phyloP scores from a whole-genome alignment of 192 early-diverging fungal genomes.

The Backusella macrospora region DNA sequence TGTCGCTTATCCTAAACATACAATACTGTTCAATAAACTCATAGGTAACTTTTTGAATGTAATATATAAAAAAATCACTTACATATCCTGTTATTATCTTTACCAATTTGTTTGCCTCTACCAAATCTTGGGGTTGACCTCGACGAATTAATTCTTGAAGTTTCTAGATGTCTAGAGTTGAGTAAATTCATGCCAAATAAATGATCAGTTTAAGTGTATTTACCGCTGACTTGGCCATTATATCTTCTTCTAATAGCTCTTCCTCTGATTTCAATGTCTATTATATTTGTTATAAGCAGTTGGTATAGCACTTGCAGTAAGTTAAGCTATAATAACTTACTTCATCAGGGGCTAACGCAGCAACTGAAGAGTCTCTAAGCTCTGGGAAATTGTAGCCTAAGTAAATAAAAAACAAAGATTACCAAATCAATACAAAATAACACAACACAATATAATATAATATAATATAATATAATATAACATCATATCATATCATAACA shows the following conservation, averaged over 20 bases:
- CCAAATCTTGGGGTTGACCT: slow-evolving; percentile 89
- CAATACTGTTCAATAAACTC: not conserved
- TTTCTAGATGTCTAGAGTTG: slow-evolving; percentile 57
- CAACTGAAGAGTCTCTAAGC: slow-evolving; percentile 56
- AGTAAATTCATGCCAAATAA: slow-evolving; percentile 2
- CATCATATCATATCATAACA: not conserved
- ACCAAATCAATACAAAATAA: not conserved
- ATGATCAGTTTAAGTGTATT: slow-evolving; percentile 21
- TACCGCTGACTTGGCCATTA: slow-evolving; percentile 78
- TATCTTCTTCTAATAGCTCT: slow-evolving; percentile 94
- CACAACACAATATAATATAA: not conserved
- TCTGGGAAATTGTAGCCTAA: slow-evolving; percentile 77
- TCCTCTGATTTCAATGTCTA: slow-evolving; percentile 85
- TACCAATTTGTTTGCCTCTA: slow-evolving; percentile 96
- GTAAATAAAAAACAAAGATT: not conserved
- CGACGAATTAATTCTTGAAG: slow-evolving; percentile 94
- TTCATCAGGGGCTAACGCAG: slow-evolving; percentile 59
- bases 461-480: not conserved
- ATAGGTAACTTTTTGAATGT: not conserved
- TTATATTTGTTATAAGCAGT: not conserved
- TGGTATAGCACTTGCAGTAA: not conserved
- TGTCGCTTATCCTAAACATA: slow-evolving; percentile 48
- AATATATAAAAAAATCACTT: slow-evolving; percentile 23
- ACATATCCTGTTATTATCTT: slow-evolving; percentile 97
- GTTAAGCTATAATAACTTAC: slow-evolving; percentile 25